Evolutionary conservation across 78 protist genomes (phyloP).

Genomic region (Dictyostelium intermedium): DNA sequence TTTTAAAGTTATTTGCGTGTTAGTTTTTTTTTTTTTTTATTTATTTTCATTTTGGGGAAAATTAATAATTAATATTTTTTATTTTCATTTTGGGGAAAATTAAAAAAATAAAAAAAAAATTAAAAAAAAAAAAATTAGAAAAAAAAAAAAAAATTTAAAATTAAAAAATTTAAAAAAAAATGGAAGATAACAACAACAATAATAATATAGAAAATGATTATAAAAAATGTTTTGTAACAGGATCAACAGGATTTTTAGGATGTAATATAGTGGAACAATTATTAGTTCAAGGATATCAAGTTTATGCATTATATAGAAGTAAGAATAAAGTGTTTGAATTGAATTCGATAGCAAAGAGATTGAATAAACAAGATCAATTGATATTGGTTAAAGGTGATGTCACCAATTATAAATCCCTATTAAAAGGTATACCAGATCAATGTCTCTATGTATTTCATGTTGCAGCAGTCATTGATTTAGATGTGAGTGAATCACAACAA

Average conservation of each 20-base stretch:
- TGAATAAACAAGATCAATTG: neutral
- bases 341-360: neutral
- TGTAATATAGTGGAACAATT: neutral
- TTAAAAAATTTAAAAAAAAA: no score
- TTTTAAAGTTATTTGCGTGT: no score
- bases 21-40: neutral
- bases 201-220: neutral
- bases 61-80: no score
- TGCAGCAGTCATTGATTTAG: neutral
- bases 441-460: neutral
- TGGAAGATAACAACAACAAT: neutral
- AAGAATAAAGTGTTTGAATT: neutral
- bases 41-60: no score
- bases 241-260: neutral
- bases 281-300: neutral
- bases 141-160: neutral
- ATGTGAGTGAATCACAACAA: neutral
- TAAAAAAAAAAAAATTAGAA: neutral
- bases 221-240: slow-evolving; percentile 3
- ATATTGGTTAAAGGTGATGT: neutral
- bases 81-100: no score
- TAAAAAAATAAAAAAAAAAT: neutral
- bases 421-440: neutral
- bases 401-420: neutral
- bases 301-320: slow-evolving; percentile 1